Evolutionary conservation across 2,329 filamentous ascomycete genomes (phyloP).

Genomic region (Fusarium sp.): DNA sequence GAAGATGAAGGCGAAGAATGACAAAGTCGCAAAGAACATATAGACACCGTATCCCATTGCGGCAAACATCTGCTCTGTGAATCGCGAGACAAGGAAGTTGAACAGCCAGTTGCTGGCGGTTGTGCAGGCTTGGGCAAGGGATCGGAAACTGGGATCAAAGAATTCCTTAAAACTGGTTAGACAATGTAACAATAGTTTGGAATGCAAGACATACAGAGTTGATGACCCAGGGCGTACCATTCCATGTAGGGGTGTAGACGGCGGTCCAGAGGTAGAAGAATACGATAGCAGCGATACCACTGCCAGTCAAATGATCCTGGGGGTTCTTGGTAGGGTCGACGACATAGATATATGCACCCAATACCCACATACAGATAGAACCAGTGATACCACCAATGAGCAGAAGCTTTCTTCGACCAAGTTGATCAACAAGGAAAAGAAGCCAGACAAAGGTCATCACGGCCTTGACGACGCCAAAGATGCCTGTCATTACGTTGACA

Average conservation of each 20-base stretch:
- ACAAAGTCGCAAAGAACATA: constrained; percentile 63
- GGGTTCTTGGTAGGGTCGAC: constrained; percentile 45
- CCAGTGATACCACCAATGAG: constrained; percentile 67
- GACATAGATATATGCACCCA: constrained; percentile 63
- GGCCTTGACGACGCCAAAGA: constrained; percentile 74
- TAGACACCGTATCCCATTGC: constrained; percentile 59
- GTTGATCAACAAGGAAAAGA: constrained; percentile 67
- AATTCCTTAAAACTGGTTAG: constrained; percentile 46
- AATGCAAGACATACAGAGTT: background rate
- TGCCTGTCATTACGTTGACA: constrained; percentile 65
- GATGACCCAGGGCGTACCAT: constrained; percentile 67
- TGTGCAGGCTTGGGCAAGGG: constrained; percentile 65
- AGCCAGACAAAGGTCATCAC: constrained; percentile 70
- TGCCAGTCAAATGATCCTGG: constrained; percentile 46
- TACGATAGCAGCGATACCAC: constrained; percentile 66
- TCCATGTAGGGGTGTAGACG: constrained; percentile 66
- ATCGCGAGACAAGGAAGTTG: constrained; percentile 63
- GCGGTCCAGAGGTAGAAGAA: constrained; percentile 71
- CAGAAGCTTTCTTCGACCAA: constrained; percentile 58
- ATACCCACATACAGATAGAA: constrained; percentile 67
- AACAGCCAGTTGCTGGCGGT: constrained; percentile 64
- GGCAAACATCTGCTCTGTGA: constrained; percentile 50
- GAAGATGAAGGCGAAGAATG: constrained; percentile 56
- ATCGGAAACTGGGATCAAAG: constrained; percentile 56
- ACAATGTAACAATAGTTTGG: fast-evolving